A percentile compares a stretch with the other conserved stretches of the same genome.
These are phyloP conservation scores for Calocybe gambosa DNA, from an alignment of 1,284 basidiomycete species.

Conservation along the genomic window DNA sequence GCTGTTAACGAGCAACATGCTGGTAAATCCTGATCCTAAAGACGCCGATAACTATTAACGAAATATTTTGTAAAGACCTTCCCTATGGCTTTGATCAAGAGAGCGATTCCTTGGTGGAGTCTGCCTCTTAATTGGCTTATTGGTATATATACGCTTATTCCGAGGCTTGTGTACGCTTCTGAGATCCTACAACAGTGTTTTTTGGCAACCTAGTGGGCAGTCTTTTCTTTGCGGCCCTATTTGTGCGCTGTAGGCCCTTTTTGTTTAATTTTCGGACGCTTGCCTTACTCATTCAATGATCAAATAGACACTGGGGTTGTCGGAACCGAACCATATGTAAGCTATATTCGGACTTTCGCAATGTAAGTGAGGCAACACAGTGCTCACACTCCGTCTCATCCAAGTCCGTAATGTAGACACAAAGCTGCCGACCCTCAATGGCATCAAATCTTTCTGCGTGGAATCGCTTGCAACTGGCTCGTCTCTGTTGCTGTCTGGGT, in stretches of 20 bases:
- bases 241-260: slow-evolving; percentile 50
- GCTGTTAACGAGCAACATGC: slow-evolving; percentile 70
- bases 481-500: slow-evolving; percentile 79
- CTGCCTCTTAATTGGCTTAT: slow-evolving; percentile 62
- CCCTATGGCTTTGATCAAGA: slow-evolving; percentile 59
- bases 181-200: slow-evolving; percentile 36
- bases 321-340: slow-evolving; percentile 50
- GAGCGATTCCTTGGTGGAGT: slow-evolving; percentile 63
- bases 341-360: slow-evolving; percentile 46
- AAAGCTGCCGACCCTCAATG: slow-evolving; percentile 62
- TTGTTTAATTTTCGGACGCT: neutral
- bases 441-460: slow-evolving; percentile 72
- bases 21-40: slow-evolving; percentile 36
- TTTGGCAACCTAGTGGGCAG: slow-evolving; percentile 70
- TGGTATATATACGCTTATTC: slow-evolving; percentile 32
- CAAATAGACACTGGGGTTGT: slow-evolving; percentile 50
- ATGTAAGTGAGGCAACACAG: slow-evolving; percentile 34
- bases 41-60: slow-evolving; percentile 1
- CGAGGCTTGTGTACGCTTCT: neutral
- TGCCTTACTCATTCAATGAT: neutral
- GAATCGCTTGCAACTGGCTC: slow-evolving; percentile 76
- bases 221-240: slow-evolving; percentile 63
- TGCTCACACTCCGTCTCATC: neutral
- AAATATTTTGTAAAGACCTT: slow-evolving; percentile 52
- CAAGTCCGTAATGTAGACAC: slow-evolving; percentile 35